phyloP scores from a whole-genome alignment of 2,329 filamentous ascomycete genomes.

The Diaporthe velutina region DNA sequence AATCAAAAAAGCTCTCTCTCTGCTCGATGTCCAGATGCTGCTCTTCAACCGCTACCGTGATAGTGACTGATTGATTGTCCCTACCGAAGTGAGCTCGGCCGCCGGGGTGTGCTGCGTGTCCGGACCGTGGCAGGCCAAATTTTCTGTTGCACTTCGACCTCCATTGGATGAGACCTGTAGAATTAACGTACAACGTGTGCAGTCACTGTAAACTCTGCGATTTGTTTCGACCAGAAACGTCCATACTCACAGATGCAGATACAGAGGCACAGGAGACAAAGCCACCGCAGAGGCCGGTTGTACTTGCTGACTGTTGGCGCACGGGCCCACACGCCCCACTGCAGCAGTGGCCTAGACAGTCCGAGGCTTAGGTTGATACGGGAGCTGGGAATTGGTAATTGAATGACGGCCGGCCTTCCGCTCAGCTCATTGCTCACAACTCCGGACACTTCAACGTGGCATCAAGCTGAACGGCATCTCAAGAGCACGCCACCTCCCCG shows the following conservation, averaged over 20 bases:
- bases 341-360: background rate
- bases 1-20: background rate
- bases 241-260: too few relatives aligned
- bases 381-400: conserved; percentile 19
- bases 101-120: background rate
- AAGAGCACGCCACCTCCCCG: conserved; percentile 35
- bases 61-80: too few relatives aligned
- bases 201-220: background rate
- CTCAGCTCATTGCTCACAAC: conserved; percentile 4
- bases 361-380: background rate
- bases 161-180: background rate
- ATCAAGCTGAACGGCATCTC: conserved; percentile 39
- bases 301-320: background rate
- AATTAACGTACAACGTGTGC: background rate
- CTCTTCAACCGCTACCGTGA: background rate
- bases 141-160: background rate
- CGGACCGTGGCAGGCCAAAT: background rate
- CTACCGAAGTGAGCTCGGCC: background rate
- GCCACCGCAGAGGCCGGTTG: background rate
- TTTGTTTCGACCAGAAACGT: background rate
- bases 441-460: conserved; percentile 42
- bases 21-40: background rate
- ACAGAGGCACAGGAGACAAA: background rate
- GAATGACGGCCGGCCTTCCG: conserved; percentile 33
- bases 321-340: background rate